Percentiles rank a stretch among this genome's conserved stretches.
Conservation (phyloP, 2,329 filamentous ascomycete genomes). For the Diaporthe eres region DNA sequence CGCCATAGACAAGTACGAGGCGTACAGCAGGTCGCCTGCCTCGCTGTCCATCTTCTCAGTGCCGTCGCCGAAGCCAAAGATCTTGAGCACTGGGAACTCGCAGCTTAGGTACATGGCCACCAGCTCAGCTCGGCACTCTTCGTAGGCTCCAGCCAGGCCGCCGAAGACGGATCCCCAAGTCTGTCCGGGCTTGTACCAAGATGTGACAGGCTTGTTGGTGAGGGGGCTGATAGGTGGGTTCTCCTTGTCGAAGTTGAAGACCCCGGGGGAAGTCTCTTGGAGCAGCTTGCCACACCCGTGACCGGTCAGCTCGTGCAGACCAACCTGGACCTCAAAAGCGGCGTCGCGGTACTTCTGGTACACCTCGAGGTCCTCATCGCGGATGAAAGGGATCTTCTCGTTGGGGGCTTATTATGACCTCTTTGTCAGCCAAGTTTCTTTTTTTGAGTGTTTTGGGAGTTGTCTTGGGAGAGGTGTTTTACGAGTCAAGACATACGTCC, state of each 20-base stretch:
- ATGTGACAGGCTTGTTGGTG: conserved; percentile 81
- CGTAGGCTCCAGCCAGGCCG: conserved; percentile 87
- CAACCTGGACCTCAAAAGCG: conserved; percentile 96
- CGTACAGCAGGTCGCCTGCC: conserved; percentile 90
- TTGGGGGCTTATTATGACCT: conserved; percentile 72
- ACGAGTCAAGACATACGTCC: no score
- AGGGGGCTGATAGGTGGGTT: conserved; percentile 88
- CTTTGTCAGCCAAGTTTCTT: no score
- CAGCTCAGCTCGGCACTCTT: conserved; percentile 94
- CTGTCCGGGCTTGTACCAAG: conserved; percentile 95
- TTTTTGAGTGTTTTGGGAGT: no score
- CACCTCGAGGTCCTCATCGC: conserved; percentile 80
- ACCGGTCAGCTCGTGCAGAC: conserved; percentile 87
- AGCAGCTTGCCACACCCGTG: conserved; percentile 95
- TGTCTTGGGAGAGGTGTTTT: no score
- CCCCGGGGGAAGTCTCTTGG: conserved; percentile 85
- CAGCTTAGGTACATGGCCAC: conserved; percentile 92
- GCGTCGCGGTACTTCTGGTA: conserved; percentile 88
- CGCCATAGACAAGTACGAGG: conserved; percentile 93
- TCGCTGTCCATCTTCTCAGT: conserved; percentile 78
- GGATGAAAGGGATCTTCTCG: conserved; percentile 93
- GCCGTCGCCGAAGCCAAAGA: conserved; percentile 92
- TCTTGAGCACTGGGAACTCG: conserved; percentile 88
- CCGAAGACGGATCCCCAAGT: conserved; percentile 97
- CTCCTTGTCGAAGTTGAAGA: conserved; percentile 88